A percentile compares a stretch with the other conserved stretches of the same genome.
These are phyloP conservation scores for Hyphodiscus sp. DNA, from an alignment of 2,329 filamentous ascomycete genomes.

Conservation along the genomic window DNA sequence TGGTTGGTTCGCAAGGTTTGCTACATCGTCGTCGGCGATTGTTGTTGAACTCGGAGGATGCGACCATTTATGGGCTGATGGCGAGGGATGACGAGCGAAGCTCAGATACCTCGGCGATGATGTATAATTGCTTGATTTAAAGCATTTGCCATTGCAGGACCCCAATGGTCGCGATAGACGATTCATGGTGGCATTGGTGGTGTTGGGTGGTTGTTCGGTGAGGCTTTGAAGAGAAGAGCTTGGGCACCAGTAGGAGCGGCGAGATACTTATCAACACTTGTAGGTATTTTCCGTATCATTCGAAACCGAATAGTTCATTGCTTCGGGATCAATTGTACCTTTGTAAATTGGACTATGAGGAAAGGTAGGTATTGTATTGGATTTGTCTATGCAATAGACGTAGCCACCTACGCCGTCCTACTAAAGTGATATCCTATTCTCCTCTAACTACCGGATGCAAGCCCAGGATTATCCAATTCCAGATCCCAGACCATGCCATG, in stretches of 20 bases:
- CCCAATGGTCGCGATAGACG: conserved; percentile 34
- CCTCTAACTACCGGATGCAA: too few relatives aligned
- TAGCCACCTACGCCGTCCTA: neutral
- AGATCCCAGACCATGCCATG: neutral
- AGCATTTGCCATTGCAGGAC: conserved; percentile 16
- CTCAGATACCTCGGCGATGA: conserved; percentile 1
- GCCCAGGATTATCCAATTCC: too few relatives aligned
- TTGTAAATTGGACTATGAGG: too few relatives aligned
- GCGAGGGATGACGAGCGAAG: conserved; percentile 22
- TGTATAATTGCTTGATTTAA: neutral
- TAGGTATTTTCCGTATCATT: too few relatives aligned
- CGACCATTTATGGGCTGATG: conserved; percentile 32
- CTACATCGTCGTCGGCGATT: conserved; percentile 69
- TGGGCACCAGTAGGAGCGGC: neutral
- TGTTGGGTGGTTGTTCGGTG: neutral
- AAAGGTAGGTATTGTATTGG: too few relatives aligned
- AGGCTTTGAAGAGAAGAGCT: neutral
- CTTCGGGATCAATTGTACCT: too few relatives aligned
- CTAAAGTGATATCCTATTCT: neutral
- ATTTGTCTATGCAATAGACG: neutral
- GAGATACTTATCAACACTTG: neutral
- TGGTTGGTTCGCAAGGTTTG: conserved; percentile 67
- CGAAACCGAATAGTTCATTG: too few relatives aligned
- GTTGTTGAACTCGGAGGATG: conserved; percentile 40
- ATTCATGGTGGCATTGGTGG: conserved; percentile 43